Evolutionary conservation across 108 stramenopile species (phyloP).

Genomic region (Bacterosira constricta): DNA sequence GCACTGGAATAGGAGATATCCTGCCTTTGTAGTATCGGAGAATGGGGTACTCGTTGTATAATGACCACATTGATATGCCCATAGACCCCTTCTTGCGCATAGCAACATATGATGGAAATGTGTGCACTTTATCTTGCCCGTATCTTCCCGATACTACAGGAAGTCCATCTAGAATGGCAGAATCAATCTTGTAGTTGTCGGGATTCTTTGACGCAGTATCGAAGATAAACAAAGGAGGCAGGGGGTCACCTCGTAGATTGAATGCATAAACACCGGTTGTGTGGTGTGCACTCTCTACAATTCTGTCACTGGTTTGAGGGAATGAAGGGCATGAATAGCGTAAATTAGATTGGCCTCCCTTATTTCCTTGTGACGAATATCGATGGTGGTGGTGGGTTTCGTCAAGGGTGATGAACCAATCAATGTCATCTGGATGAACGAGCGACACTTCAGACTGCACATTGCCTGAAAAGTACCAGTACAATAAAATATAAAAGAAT

Average conservation of each 20-base stretch:
- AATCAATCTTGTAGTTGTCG: not conserved
- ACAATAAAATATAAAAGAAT: not conserved
- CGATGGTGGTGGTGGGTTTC: not conserved
- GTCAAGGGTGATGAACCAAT: conserved; percentile 2
- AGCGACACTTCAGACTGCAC: not conserved
- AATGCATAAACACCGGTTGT: conserved; percentile 8
- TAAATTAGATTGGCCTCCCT: too few species aligned
- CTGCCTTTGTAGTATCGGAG: not conserved
- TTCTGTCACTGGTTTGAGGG: not conserved
- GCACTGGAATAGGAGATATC: not conserved
- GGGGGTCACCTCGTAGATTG: not conserved
- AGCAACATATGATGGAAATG: not conserved
- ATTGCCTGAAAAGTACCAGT: not conserved
- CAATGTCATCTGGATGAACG: not conserved
- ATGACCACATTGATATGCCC: not conserved
- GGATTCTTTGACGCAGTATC: not conserved
- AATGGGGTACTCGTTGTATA: not conserved
- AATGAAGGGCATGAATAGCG: not conserved
- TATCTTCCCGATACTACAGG: not conserved
- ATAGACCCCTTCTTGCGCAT: not conserved
- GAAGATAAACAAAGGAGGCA: conserved; percentile 6
- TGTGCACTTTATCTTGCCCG: not conserved
- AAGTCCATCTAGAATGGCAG: not conserved
- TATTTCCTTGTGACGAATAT: not conserved
- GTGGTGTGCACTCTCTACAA: not conserved